Evolutionary conservation across 176 grass and related monocot species (phyloP).

Genomic region (Cymbopogon citratus): DNA sequence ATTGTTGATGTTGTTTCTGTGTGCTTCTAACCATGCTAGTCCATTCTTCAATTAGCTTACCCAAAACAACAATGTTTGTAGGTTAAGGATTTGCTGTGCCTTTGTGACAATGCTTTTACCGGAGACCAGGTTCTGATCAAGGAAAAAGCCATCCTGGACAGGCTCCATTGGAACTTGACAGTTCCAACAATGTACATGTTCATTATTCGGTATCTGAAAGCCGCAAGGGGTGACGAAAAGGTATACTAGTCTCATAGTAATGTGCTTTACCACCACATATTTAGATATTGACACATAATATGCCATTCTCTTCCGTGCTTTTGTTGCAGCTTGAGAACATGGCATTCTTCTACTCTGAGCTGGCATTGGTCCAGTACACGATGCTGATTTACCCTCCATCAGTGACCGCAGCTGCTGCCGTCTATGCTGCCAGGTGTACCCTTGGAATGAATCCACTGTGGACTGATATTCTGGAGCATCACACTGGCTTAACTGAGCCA

Average conservation of each 20-base stretch:
- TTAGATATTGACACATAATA: background rate
- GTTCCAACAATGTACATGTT: slow-evolving; percentile 72
- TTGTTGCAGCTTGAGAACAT: slow-evolving; percentile 61
- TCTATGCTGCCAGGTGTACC: slow-evolving; percentile 27
- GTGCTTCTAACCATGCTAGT: background rate
- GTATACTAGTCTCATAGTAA: slow-evolving; percentile 12
- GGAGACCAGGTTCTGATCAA: slow-evolving; percentile 46
- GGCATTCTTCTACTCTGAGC: slow-evolving; percentile 68
- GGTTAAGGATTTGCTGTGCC: slow-evolving; percentile 52
- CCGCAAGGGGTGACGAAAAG: slow-evolving; percentile 37
- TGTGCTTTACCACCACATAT: background rate
- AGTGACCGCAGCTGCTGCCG: slow-evolving; percentile 33
- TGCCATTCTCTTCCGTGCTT: background rate
- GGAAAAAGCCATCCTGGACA: slow-evolving; percentile 59
- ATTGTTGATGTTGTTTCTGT: background rate
- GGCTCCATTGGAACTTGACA: slow-evolving; percentile 69
- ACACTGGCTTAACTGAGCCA: slow-evolving; percentile 34
- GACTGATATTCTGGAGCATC: slow-evolving; percentile 31
- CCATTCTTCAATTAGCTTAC: background rate
- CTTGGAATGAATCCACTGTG: slow-evolving; percentile 34
- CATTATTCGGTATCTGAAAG: slow-evolving; percentile 56
- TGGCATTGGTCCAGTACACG: slow-evolving; percentile 51
- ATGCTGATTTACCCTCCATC: slow-evolving; percentile 53
- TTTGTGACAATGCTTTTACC: slow-evolving; percentile 41
- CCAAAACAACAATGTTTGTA: background rate